Conservation (phyloP, 176 grass and related monocot genomes). For the Ensete ventricosum region DNA sequence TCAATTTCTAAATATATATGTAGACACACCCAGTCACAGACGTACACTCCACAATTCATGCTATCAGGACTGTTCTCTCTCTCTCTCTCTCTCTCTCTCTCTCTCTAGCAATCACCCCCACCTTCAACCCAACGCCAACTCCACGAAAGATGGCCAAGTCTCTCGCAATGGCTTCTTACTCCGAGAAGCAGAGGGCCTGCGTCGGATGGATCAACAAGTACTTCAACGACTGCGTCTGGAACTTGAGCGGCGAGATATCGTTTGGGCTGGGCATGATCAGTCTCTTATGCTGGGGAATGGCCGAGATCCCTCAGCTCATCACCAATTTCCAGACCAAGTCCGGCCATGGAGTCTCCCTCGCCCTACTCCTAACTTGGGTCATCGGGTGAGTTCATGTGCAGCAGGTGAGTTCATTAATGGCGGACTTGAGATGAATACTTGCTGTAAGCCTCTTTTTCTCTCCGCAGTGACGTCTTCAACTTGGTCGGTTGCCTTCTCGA, state of each 20-base stretch:
- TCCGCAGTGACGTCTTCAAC: slow-evolving; percentile 16
- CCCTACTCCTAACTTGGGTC: slow-evolving; percentile 18
- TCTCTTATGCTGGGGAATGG: slow-evolving; percentile 13
- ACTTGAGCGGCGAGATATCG: slow-evolving; percentile 1
- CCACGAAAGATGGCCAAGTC: not conserved
- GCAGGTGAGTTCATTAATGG: no score
- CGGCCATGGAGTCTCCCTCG: slow-evolving; percentile 15
- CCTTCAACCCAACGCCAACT: no score
- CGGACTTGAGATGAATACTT: no score
- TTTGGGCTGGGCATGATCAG: slow-evolving; percentile 11
- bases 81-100: no score
- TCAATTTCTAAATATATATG: no score
- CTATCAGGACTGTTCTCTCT: no score
- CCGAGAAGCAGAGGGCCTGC: slow-evolving; percentile 6
- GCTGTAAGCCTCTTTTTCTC: not conserved
- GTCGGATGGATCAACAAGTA: slow-evolving; percentile 10
- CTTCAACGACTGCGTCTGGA: slow-evolving; percentile 16
- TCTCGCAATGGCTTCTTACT: slow-evolving; percentile 3
- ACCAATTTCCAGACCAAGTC: slow-evolving; percentile 21
- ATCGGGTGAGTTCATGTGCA: not conserved
- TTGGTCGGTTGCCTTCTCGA: slow-evolving; percentile 17
- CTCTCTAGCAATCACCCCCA: no score
- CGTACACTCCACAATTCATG: no score
- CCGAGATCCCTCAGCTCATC: slow-evolving; percentile 14
- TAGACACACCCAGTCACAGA: no score